These are phyloP conservation scores for Gigaspora rosea DNA, from an alignment of 192 early-diverging fungal species.

Conservation along the genomic window DNA sequence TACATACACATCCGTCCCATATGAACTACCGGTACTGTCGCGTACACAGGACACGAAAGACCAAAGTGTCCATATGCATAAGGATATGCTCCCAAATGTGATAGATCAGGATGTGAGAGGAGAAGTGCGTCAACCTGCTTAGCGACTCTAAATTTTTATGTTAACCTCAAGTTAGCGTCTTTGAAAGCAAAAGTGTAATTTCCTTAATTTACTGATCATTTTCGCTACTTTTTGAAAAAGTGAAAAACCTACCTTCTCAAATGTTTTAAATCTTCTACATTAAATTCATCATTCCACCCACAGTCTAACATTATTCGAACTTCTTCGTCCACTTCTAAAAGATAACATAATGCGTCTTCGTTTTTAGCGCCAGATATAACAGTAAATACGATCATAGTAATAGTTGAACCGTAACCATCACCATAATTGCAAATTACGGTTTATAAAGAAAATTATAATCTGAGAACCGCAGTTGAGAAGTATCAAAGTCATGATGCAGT, in stretches of 20 bases:
- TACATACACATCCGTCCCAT: conserved; percentile 86
- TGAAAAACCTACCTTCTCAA: conserved; percentile 61
- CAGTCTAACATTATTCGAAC: conserved; percentile 94
- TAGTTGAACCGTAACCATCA: too few species aligned
- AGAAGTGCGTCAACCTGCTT: conserved; percentile 88
- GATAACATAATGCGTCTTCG: conserved; percentile 85
- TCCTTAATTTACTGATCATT: neutral
- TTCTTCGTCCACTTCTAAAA: conserved; percentile 90
- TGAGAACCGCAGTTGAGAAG: too few species aligned
- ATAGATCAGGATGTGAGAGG: conserved; percentile 84
- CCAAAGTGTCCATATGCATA: conserved; percentile 79
- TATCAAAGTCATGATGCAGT: too few species aligned
- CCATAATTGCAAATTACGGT: too few species aligned
- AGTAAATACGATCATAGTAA: conserved; percentile 62
- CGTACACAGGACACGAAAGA: conserved; percentile 83
- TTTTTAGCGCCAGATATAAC: conserved; percentile 83
- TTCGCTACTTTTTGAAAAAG: neutral
- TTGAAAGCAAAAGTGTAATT: too few species aligned
- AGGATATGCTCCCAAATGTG: conserved; percentile 84
- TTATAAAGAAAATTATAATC: too few species aligned
- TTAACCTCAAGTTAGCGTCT: neutral
- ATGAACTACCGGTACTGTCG: conserved; percentile 88
- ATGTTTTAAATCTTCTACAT: conserved; percentile 64
- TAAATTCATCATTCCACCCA: conserved; percentile 83
- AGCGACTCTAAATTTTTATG: conserved; percentile 63